Conservation (phyloP, 2,329 filamentous ascomycete species). For the Hymenoscyphus repandus region DNA sequence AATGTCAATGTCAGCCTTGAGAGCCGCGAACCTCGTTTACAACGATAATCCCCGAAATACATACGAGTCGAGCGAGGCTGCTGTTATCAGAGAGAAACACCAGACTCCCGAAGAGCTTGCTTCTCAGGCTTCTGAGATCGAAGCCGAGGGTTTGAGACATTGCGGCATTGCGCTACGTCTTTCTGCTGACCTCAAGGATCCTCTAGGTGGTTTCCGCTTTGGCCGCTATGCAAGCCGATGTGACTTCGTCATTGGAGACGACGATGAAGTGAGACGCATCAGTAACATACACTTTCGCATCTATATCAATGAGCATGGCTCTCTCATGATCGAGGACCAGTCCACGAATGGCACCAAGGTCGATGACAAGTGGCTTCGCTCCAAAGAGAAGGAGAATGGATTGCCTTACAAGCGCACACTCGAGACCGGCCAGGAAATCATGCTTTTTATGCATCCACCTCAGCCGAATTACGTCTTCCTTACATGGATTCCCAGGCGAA, state of each 20-base stretch:
- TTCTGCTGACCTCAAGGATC: conserved; percentile 66
- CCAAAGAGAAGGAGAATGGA: conserved; percentile 42
- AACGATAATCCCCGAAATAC: conserved; percentile 52
- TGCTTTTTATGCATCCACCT: conserved; percentile 26
- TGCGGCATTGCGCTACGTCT: conserved; percentile 74
- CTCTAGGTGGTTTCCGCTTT: conserved; percentile 73
- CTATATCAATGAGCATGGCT: conserved; percentile 77
- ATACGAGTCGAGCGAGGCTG: conserved; percentile 44
- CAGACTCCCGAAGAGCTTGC: conserved; percentile 5
- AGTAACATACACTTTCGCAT: conserved; percentile 98
- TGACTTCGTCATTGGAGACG: conserved; percentile 65
- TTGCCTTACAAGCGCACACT: conserved; percentile 31
- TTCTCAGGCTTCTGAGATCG: conserved; percentile 15
- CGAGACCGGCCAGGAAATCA: conserved; percentile 28
- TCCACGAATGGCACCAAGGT: conserved; percentile 96
- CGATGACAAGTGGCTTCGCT: conserved; percentile 62
- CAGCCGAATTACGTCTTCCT: conserved; percentile 69
- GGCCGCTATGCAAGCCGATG: conserved; percentile 69
- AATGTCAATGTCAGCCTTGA: conserved; percentile 64
- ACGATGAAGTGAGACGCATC: conserved; percentile 64
- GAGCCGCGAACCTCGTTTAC: conserved; percentile 53
- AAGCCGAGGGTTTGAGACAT: conserved; percentile 18
- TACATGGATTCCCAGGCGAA: conserved; percentile 75
- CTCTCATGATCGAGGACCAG: conserved; percentile 86
- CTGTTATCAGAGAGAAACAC: conserved; percentile 23